phyloP scores from a whole-genome alignment of 495 filamentous ascomycete species.

The Penicillium longicatenatum region DNA sequence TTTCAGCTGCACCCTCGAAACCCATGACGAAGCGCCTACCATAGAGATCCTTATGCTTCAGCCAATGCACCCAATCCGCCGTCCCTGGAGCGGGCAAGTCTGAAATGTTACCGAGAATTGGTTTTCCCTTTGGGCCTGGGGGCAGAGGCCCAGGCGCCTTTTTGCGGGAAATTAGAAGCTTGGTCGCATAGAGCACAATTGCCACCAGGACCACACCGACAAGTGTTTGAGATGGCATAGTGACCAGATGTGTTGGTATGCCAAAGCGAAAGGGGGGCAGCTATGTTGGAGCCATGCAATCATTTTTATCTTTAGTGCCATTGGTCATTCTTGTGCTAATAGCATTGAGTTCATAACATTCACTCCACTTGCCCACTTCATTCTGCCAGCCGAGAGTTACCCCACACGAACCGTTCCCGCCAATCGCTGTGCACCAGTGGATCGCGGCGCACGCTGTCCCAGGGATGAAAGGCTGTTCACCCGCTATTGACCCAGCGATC shows the following conservation, averaged over 20 bases:
- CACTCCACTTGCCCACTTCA: background rate
- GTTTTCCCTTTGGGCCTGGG: conserved; percentile 16
- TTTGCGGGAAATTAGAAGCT: background rate
- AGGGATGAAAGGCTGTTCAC: background rate
- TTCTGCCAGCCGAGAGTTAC: background rate
- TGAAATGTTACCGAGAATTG: conserved; percentile 15
- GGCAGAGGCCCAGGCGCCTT: conserved; percentile 3
- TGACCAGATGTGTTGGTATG: background rate
- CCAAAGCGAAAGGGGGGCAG: background rate
- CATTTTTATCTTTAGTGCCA: background rate
- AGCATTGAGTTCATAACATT: background rate
- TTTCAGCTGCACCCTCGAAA: too few relatives aligned
- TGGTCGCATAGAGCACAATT: conserved; percentile 6
- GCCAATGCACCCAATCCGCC: conserved; percentile 22
- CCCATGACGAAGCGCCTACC: conserved; percentile 1
- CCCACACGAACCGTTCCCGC: background rate
- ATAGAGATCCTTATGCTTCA: conserved; percentile 20
- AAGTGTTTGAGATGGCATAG: background rate
- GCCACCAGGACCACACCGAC: conserved; percentile 1
- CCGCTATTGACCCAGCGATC: background rate
- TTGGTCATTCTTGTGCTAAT: background rate
- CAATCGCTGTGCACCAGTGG: background rate
- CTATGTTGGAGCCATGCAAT: background rate
- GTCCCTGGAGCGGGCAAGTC: conserved; percentile 14
- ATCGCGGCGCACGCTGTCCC: background rate